Evolutionary conservation across 257 asterid genomes (phyloP), one percentile per base, ranked within the genome.

Genomic region (Ocimum tenuiflorum): DNA sequence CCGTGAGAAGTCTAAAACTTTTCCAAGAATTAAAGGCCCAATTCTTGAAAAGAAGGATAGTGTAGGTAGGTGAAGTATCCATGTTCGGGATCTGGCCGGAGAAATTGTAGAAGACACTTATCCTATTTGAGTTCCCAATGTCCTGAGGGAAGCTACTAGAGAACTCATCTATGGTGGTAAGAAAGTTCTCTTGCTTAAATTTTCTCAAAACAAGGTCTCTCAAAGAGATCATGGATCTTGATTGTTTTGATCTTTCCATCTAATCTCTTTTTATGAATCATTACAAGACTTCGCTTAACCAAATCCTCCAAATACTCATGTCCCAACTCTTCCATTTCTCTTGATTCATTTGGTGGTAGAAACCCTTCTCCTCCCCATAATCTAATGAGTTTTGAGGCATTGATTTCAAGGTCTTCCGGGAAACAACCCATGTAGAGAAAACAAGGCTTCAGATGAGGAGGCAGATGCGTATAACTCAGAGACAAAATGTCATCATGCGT

Each of bases 281-380:
- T 29, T 6, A 63, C 35, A 15, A 63, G 69, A 47, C 33, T 63
- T 47, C 58, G 46, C 3, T 7, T 17, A 1, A 15, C 58, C 27
- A 63, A 63, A 15, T 63, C 69, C 46, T 29, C 58, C 47, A 63
- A 15, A 33, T 46, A 63, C 47, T 46, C 69, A 7, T 63, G 18
- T 29, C 69, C 69, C 47, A 63, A 29, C 47, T 63, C 69, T 15
- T 63, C 68, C 58, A 60, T 22, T 0, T 60, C 67, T 24, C 23
- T 24, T 13, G 67, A 41, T 3, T 22, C 39, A 20, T 41, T 10
- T 3, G 45, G 9, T 15, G 8, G 0, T 1, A 63, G n/a, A 18
- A 63, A 63, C 15, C 58, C 58, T 24, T 63, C 69, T 2, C 58
- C 46, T 2, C 12, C 35, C 69, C 69, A 63, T 47, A 63, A 18